A percentile compares a stretch with the other conserved stretches of the same genome.
phyloP scores from a whole-genome alignment of 2,329 filamentous ascomycete genomes.

The Fusarium vanettenii region DNA sequence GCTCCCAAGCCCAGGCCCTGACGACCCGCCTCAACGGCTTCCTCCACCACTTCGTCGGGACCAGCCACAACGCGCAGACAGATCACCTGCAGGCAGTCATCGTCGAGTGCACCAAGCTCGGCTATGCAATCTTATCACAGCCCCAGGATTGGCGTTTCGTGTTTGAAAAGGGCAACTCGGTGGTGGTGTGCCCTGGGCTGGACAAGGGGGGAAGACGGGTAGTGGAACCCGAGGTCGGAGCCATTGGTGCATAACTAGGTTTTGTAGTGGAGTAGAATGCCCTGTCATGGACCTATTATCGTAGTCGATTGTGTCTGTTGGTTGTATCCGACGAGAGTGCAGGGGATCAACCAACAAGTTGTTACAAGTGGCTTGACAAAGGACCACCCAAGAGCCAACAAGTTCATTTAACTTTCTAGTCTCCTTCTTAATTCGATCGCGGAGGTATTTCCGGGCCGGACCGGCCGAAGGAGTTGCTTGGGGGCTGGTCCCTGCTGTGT shows the following conservation, averaged over 20 bases:
- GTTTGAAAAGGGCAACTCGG: conserved; percentile 22
- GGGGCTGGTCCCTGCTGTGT: background rate
- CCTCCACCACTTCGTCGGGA: background rate
- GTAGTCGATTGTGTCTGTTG: background rate
- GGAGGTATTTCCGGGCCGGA: background rate
- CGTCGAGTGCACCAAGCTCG: conserved; percentile 40
- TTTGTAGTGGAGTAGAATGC: background rate
- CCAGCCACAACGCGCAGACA: background rate
- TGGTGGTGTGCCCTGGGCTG: conserved; percentile 44
- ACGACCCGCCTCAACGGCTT: background rate
- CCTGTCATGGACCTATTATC: background rate
- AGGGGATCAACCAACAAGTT: background rate
- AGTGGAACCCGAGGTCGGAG: background rate
- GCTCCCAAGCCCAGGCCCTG: background rate
- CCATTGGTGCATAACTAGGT: background rate
- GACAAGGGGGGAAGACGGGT: conserved; percentile 41
- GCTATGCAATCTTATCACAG: conserved; percentile 56
- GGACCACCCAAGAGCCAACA: background rate
- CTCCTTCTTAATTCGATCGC: background rate
- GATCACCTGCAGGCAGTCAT: background rate
- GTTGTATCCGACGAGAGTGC: background rate
- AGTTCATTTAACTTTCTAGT: background rate
- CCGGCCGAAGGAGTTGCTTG: background rate
- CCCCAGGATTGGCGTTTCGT: conserved; percentile 51
- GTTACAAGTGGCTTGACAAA: background rate